Evolutionary conservation across 345 rosid genomes (phyloP).

Genomic region (Aurinia saxatilis): DNA sequence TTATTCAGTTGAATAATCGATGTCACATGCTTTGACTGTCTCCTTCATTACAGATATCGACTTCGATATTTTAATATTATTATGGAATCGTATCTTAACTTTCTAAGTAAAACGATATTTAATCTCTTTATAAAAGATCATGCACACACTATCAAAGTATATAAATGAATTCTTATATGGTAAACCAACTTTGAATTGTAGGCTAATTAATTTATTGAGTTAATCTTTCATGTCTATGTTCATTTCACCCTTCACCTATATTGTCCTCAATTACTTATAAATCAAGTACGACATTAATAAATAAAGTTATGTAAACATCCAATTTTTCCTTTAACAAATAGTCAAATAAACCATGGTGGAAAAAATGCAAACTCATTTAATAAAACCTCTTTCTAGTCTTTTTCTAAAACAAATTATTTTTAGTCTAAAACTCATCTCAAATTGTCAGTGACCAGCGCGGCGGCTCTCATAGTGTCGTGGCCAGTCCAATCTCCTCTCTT

Average conservation of each 20-base stretch:
- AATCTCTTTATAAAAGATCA: constrained; percentile 21
- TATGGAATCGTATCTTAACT: constrained; percentile 23
- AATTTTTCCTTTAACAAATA: background rate
- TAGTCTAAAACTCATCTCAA: too few relatives aligned
- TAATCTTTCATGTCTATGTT: constrained; percentile 21
- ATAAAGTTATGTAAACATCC: constrained; percentile 14
- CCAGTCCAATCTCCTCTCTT: too few relatives aligned
- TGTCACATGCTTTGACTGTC: constrained; percentile 31
- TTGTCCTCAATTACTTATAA: constrained; percentile 4
- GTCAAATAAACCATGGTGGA: background rate
- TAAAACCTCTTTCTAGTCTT: too few relatives aligned
- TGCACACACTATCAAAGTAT: constrained; percentile 11
- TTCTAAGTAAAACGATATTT: constrained; percentile 20
- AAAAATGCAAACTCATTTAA: too few relatives aligned
- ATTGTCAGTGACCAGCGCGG: too few relatives aligned
- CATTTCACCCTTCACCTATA: constrained; percentile 26
- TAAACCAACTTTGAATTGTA: constrained; percentile 26
- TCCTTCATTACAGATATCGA: constrained; percentile 17
- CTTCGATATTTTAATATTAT: constrained; percentile 12
- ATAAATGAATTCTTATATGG: constrained; percentile 1
- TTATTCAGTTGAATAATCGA: constrained; percentile 26
- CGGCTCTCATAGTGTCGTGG: too few relatives aligned
- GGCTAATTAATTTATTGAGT: constrained; percentile 22
- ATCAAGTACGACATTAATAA: constrained; percentile 5
- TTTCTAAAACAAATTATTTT: too few relatives aligned